These are phyloP conservation scores for Lachnellula subtilissima DNA, from an alignment of 2,329 filamentous ascomycete genomes.

Conservation along the genomic window DNA sequence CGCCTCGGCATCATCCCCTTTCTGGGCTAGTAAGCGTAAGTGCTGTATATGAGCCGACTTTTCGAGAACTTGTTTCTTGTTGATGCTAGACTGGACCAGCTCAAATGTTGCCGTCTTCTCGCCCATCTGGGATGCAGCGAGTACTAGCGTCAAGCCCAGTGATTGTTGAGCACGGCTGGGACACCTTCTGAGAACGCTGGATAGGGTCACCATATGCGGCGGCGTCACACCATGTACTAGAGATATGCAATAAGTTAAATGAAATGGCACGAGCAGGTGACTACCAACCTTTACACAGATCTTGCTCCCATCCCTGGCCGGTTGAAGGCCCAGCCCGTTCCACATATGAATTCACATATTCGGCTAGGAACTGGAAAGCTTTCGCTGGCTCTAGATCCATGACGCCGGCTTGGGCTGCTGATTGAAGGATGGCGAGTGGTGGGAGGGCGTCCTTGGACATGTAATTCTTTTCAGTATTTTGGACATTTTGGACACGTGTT, in stretches of 20 bases:
- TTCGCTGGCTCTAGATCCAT: slow-evolving; percentile 19
- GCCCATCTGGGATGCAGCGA: slow-evolving; percentile 25
- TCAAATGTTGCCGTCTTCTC: slow-evolving; percentile 25
- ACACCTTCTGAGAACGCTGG: slow-evolving; percentile 22
- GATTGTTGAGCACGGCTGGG: slow-evolving; percentile 11
- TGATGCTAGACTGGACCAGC: slow-evolving; percentile 18
- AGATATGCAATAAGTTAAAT: not conserved
- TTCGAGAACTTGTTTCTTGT: slow-evolving; percentile 1
- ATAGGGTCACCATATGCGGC: slow-evolving; percentile 19
- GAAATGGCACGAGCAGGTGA: not conserved
- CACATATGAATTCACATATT: not conserved
- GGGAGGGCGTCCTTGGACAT: slow-evolving; percentile 19
- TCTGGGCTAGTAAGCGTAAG: slow-evolving; percentile 23
- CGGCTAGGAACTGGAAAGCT: not conserved
- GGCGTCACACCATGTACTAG: slow-evolving; percentile 24
- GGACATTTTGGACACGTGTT: not conserved
- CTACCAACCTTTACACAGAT: slow-evolving; percentile 20
- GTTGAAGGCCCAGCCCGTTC: not conserved
- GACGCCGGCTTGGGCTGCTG: slow-evolving; percentile 22
- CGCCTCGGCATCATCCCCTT: slow-evolving; percentile 24
- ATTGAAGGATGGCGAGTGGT: slow-evolving; percentile 18
- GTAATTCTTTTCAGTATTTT: not conserved
- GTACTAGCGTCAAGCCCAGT: slow-evolving; percentile 21
- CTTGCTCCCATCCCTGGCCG: slow-evolving; percentile 15
- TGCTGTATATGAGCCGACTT: slow-evolving; percentile 13